Base-by-base conservation (phyloP, 345 rosid genomes). In the Theobroma cacao region DNA sequence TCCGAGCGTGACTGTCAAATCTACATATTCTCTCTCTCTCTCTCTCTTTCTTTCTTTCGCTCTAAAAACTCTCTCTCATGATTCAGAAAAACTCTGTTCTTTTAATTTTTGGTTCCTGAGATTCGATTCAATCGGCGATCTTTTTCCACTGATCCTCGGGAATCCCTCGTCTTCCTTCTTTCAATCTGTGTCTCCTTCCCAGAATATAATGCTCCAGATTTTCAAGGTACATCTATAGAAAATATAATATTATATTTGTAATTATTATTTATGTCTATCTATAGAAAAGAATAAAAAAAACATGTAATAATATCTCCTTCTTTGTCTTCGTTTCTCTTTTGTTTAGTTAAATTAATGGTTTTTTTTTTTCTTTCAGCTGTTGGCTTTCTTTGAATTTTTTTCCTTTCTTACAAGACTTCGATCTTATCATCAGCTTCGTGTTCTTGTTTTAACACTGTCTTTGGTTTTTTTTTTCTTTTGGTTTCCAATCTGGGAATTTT, bases 1-100 rank as follows among this genome's bases (percentile, higher is more conserved):
- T 84, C 84, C 75, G 81, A 80, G 91, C 82, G 90, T 82, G 92
- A 89, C 89, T 86, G 88, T 88, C 92, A 91, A 91, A 88, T 89
- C 92, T 81, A 62, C 82, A 80, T 84, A 82, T 88, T 88, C 91
- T 89, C 85, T 85, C 83, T 80, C 83, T 48, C 72, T 76, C 65
- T 48, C 76, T 45, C n/a, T 30, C 74, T 60, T 61, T 50, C 52
- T 34, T 58, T 72, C 78, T 66, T 34, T 52, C 10, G 69, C 75
- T 63, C 66, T 77, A 71, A 2, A 55, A 68, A 64, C 64, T 78
- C 67, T 12, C 80, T 77, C 81, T 62, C 72, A 59, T 38, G 60
- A 79, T 79, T 63, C 83, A 77, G 80, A 69, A 69, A 47, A 47
- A 6, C 45, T 41, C 45, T 41, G 7, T 41, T 11, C 4, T 11